Evolutionary conservation across 2,329 filamentous ascomycete genomes (phyloP).

Genomic region (Aureobasidium mangrovei): DNA sequence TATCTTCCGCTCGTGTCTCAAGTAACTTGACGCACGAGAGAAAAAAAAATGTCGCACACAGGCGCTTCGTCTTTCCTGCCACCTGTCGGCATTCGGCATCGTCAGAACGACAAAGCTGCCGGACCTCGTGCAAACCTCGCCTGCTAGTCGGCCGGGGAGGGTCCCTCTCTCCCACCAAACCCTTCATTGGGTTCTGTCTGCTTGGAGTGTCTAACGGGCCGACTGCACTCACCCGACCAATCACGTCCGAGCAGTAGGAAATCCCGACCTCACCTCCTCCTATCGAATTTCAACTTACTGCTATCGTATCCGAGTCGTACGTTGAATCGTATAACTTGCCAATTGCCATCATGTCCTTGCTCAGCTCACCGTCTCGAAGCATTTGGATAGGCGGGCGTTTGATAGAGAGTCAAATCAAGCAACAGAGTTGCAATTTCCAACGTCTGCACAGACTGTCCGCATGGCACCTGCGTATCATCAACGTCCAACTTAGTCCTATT

Average conservation of each 20-base stretch:
- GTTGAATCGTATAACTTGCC: neutral
- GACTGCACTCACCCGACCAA: slow-evolving; percentile 3
- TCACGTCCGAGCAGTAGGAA: neutral
- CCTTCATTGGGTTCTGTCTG: neutral
- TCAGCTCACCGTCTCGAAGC: neutral
- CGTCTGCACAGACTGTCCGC: slow-evolving; percentile 7
- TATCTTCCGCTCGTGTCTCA: slow-evolving; percentile 8
- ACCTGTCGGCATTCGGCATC: slow-evolving; percentile 14
- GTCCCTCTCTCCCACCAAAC: slow-evolving; percentile 3
- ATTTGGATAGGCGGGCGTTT: neutral
- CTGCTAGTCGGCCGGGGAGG: slow-evolving; percentile 2
- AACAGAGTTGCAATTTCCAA: slow-evolving; percentile 13
- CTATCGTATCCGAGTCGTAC: neutral
- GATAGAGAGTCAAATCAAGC: slow-evolving; percentile 8
- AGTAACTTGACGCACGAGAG: neutral
- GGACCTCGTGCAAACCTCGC: slow-evolving; percentile 10
- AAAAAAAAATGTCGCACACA: slow-evolving; percentile 11
- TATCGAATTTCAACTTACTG: neutral
- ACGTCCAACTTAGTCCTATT: neutral
- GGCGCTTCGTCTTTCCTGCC: slow-evolving; percentile 1
- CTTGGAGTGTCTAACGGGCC: neutral
- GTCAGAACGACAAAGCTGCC: neutral
- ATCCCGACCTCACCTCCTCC: slow-evolving; percentile 5
- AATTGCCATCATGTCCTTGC: neutral
- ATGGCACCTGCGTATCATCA: slow-evolving; percentile 11